These are phyloP conservation scores for Meyerozyma guilliermondii DNA, from an alignment of 1,139 yeast genomes.

Conservation along the genomic window DNA sequence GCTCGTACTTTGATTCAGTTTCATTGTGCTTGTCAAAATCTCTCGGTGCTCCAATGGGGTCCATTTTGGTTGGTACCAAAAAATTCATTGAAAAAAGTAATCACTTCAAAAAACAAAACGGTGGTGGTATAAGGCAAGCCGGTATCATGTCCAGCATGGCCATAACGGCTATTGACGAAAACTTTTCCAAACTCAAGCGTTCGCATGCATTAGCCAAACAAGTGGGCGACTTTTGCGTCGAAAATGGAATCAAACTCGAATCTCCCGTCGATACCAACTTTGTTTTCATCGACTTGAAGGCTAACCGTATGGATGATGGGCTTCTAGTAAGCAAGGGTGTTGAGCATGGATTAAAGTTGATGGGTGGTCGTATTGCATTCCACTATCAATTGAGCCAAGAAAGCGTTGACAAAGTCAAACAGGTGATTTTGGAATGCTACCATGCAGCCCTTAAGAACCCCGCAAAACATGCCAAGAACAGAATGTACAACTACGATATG, in stretches of 20 bases:
- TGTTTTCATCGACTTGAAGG: conserved; percentile 67
- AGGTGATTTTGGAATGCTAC: conserved; percentile 54
- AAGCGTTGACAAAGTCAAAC: conserved; percentile 61
- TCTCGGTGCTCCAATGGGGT: conserved; percentile 93
- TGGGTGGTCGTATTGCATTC: conserved; percentile 78
- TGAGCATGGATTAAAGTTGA: conserved; percentile 59
- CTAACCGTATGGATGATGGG: conserved; percentile 55
- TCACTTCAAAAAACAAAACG: conserved; percentile 88
- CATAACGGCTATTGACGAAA: conserved; percentile 67
- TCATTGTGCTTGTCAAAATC: conserved; percentile 88
- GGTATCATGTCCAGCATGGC: conserved; percentile 88
- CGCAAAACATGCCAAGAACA: conserved; percentile 19
- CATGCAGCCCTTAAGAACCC: conserved; percentile 35
- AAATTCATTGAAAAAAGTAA: conserved; percentile 66
- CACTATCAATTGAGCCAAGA: conserved; percentile 74
- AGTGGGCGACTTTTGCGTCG: conserved; percentile 57
- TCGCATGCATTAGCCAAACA: conserved; percentile 70
- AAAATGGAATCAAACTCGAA: conserved; percentile 52
- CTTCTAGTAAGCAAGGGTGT: conserved; percentile 51
- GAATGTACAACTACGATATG: conserved; percentile 25
- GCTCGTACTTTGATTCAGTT: conserved; percentile 78
- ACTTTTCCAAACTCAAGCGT: conserved; percentile 52
- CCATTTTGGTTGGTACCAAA: conserved; percentile 70
- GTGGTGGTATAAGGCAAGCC: conserved; percentile 92
- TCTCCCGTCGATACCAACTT: conserved; percentile 85